These are phyloP conservation scores for Lachancea cidri DNA, from an alignment of 805 yeast genomes.

Conservation along the genomic window DNA sequence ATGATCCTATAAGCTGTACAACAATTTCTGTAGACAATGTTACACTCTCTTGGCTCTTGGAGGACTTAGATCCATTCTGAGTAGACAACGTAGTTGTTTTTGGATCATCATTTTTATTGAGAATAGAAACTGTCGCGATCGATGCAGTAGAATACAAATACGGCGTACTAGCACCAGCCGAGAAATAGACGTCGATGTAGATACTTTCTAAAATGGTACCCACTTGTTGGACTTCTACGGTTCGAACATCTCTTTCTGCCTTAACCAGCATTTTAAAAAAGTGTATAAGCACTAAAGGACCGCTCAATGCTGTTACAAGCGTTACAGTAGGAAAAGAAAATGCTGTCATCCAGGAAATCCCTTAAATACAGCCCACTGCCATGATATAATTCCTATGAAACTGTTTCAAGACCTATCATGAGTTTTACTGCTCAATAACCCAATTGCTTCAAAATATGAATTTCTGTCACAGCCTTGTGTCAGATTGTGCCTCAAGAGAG, in stretches of 20 bases:
- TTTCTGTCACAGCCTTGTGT: too few relatives aligned
- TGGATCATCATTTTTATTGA: neutral
- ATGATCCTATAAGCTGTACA: neutral
- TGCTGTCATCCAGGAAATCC: too few relatives aligned
- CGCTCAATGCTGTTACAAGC: too few relatives aligned
- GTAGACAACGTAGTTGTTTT: neutral
- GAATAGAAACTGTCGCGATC: slow-evolving; percentile 1
- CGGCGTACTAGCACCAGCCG: slow-evolving; percentile 5
- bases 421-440: too few relatives aligned
- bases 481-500: too few relatives aligned
- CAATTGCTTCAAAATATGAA: too few relatives aligned
- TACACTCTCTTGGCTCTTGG: neutral
- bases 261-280: neutral
- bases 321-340: too few relatives aligned
- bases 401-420: too few relatives aligned
- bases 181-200: slow-evolving; percentile 9
- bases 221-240: neutral
- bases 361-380: too few relatives aligned
- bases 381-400: too few relatives aligned
- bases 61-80: neutral
- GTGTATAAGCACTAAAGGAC: too few relatives aligned
- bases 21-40: neutral
- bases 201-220: slow-evolving; percentile 9
- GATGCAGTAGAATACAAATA: slow-evolving; percentile 9
- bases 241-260: too few relatives aligned